Conservation (phyloP, 208 protist species). For the Crithidia fasciculata region DNA sequence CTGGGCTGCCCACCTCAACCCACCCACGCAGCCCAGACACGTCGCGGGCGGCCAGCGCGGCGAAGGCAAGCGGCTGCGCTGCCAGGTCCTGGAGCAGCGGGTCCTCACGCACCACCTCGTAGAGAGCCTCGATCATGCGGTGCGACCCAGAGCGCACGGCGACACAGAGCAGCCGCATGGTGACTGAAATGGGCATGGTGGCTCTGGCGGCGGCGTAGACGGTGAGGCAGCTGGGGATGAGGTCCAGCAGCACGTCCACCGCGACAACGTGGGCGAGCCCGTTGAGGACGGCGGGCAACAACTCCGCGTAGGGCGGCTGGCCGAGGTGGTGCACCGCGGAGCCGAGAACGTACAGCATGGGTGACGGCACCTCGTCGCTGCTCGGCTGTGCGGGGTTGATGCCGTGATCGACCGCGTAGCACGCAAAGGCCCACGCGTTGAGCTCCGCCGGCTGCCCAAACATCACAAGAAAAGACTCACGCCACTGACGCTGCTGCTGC, state of each 20-base stretch:
- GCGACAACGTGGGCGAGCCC: slow-evolving; percentile 54
- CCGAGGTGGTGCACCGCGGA: slow-evolving; percentile 38
- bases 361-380: not conserved
- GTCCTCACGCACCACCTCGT: slow-evolving; percentile 30
- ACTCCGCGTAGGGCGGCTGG: slow-evolving; percentile 37
- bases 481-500: slow-evolving; percentile 38
- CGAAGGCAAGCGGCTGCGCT: slow-evolving; percentile 59
- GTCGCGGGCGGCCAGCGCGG: slow-evolving; percentile 42
- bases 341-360: slow-evolving; percentile 24
- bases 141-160: slow-evolving; percentile 51
- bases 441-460: slow-evolving; percentile 50
- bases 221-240: slow-evolving; percentile 45
- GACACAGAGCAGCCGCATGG: slow-evolving; percentile 68
- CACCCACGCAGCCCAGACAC: slow-evolving; percentile 57
- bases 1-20: slow-evolving; percentile 47
- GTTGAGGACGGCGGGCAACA: slow-evolving; percentile 59
- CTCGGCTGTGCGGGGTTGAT: slow-evolving; percentile 32
- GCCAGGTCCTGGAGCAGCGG: slow-evolving; percentile 37
- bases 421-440: slow-evolving; percentile 50
- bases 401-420: slow-evolving; percentile 66
- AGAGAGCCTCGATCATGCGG: slow-evolving; percentile 54
- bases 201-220: slow-evolving; percentile 28
- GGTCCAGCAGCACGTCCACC: slow-evolving; percentile 58
- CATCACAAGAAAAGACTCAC: slow-evolving; percentile 50
- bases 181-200: slow-evolving; percentile 40